Conservation (phyloP, 176 grass and related monocot genomes). For the Eragrostis nindensis region DNA sequence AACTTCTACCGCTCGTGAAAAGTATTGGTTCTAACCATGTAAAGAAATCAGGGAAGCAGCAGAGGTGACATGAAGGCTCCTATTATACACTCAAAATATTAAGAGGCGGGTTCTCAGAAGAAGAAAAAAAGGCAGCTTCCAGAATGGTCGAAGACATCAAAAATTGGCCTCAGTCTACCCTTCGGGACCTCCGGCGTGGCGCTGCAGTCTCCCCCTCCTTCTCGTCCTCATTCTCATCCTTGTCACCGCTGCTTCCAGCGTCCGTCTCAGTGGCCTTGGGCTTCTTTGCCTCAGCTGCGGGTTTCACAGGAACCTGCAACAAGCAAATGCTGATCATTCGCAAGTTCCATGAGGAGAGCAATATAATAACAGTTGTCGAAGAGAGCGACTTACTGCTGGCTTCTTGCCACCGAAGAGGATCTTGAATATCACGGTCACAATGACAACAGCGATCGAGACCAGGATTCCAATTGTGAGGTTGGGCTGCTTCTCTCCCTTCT, state of each 20-base stretch:
- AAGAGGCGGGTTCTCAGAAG: slow-evolving; percentile 23
- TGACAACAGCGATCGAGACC: slow-evolving; percentile 59
- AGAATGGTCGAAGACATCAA: slow-evolving; percentile 25
- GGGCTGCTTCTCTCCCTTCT: slow-evolving; percentile 94
- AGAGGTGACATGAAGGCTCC: slow-evolving; percentile 37
- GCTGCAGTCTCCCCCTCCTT: slow-evolving; percentile 52
- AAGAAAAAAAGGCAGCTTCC: neutral
- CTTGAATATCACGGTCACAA: slow-evolving; percentile 63
- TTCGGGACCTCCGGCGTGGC: slow-evolving; percentile 63
- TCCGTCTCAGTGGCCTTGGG: slow-evolving; percentile 11
- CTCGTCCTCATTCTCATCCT: slow-evolving; percentile 69
- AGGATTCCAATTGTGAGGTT: slow-evolving; percentile 80
- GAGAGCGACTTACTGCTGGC: slow-evolving; percentile 54
- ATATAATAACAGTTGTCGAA: neutral
- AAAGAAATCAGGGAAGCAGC: slow-evolving; percentile 15
- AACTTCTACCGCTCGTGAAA: slow-evolving; percentile 42
- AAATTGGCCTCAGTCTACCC: slow-evolving; percentile 51
- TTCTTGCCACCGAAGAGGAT: slow-evolving; percentile 78
- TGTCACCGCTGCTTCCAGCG: slow-evolving; percentile 62
- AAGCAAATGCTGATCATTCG: slow-evolving; percentile 12
- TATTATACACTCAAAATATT: slow-evolving; percentile 54
- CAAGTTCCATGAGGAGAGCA: neutral
- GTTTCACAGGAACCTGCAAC: slow-evolving; percentile 46
- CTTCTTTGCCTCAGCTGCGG: slow-evolving; percentile 26
- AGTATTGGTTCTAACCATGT: slow-evolving; percentile 39